Evolutionary conservation across 371 early-diverging fungal species (phyloP).

Genomic region (Apophysomyces sp.): DNA sequence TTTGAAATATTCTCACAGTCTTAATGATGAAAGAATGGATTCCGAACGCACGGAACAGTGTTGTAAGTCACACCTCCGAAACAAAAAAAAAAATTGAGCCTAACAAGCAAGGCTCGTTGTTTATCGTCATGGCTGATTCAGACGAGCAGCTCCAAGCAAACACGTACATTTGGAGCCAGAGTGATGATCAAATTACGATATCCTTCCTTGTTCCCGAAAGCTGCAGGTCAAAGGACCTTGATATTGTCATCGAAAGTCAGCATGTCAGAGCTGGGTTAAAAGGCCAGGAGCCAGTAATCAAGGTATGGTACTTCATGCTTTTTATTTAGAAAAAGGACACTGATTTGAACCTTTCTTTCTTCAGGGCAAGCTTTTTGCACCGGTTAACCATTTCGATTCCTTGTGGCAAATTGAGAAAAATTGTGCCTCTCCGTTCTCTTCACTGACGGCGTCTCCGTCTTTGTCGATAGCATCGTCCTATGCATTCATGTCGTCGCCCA

Average conservation of each 20-base stretch:
- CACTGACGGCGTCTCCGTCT: conserved; percentile 50
- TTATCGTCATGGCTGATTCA: conserved; percentile 27
- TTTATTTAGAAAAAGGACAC: not conserved
- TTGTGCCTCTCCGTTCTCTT: conserved; percentile 43
- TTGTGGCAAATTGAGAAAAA: conserved; percentile 53
- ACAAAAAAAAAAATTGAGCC: not conserved
- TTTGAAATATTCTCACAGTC: too few relatives aligned
- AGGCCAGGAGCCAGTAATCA: conserved; percentile 48
- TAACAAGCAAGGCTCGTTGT: not conserved
- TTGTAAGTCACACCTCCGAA: not conserved
- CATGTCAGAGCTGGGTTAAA: conserved; percentile 42
- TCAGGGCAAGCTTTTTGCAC: conserved; percentile 52
- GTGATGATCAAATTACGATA: conserved; percentile 48
- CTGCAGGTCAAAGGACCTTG: conserved; percentile 39
- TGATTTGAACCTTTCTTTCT: not conserved
- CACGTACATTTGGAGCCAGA: conserved; percentile 52
- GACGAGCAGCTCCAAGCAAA: conserved; percentile 48
- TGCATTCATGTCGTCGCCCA: conserved; percentile 49
- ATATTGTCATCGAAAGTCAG: conserved; percentile 41
- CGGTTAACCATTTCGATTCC: conserved; percentile 45
- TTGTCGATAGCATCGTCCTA: conserved; percentile 56
- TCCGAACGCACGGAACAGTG: not conserved
- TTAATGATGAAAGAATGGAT: too few relatives aligned
- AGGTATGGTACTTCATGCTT: conserved; percentile 18
- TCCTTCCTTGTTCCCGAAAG: conserved; percentile 49